These are phyloP conservation scores for Telopea speciosissima DNA, from an alignment of 177 flowering plant genomes.

Conservation along the genomic window DNA sequence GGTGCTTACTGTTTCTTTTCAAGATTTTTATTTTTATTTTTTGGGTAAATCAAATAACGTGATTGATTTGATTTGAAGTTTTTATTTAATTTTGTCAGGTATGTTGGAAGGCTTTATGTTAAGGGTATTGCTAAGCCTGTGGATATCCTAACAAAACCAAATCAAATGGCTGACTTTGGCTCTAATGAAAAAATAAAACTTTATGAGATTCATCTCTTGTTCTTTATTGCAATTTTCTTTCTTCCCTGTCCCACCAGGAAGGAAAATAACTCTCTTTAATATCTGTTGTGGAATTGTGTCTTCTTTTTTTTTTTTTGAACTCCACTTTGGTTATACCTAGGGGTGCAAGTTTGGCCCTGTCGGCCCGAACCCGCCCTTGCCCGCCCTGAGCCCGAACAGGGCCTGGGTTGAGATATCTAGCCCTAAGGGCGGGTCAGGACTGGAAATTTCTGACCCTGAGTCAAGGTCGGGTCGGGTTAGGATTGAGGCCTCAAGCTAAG, in stretches of 20 bases:
- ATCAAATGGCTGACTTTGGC: constrained; percentile 63
- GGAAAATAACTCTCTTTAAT: neutral
- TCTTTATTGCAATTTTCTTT: neutral
- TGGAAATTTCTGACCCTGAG: too few relatives aligned
- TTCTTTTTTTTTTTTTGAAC: too few relatives aligned
- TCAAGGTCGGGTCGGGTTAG: too few relatives aligned
- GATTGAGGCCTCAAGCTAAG: too few relatives aligned
- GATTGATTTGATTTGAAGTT: neutral
- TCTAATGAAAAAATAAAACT: constrained; percentile 64
- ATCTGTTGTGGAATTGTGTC: too few relatives aligned
- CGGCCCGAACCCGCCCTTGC: too few relatives aligned
- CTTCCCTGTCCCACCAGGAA: neutral
- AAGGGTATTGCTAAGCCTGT: constrained; percentile 51
- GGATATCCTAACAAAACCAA: constrained; percentile 47
- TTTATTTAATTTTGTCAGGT: constrained; percentile 28
- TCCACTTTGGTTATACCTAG: too few relatives aligned
- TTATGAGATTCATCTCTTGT: constrained; percentile 43
- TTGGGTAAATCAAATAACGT: neutral
- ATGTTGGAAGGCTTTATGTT: constrained; percentile 61
- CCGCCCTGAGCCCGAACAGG: too few relatives aligned
- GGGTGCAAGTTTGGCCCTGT: too few relatives aligned
- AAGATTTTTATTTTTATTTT: too few relatives aligned
- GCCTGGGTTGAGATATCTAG: too few relatives aligned
- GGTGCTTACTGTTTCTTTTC: constrained; percentile 36
- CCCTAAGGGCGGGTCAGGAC: too few relatives aligned